Base-by-base conservation (phyloP, 2,329 filamentous ascomycete species). In the Diaporthe nobilis region DNA sequence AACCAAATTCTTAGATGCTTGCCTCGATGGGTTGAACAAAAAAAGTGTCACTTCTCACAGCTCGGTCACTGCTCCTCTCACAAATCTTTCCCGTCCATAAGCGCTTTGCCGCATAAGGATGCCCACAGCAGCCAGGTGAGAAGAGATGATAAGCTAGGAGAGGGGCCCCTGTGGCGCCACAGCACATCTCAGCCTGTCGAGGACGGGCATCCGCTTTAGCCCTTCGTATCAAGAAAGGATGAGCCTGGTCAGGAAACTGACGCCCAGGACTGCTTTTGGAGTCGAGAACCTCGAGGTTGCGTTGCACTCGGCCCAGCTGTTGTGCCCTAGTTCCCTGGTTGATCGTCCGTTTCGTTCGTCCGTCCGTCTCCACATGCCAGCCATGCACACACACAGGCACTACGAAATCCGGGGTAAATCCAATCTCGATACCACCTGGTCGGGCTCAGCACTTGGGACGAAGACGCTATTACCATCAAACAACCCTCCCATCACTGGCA, bases 151-250 rank as follows among this genome's bases (percentile, higher is more conserved):
- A 68, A 68, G 65, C 47, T 53, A 68, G 47, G 22, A 15, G 44
- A 51, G 34, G 65, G 65, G 34, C 8, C 31, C 22, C 47, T 20
- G 31, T 70, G 65, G 49, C 49, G 65, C 49, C 49, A 55, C 65
- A 70, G 34, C 65, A 42, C 28, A 70, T 70, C 65, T 70, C 65
- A 70, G 65, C 65, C 65, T 70, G 65, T 70, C n/a, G 65, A 68
- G 31, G n/a, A 20, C 15, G 42, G 34, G 17, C 42, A 20, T n/a
- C 61, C 17, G 28, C 57, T 39, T 12, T 65, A 49, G 42, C 17
- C 25, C 47, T 68, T 53, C 47, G 65, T 68, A 68, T 68, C 65
- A 68, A 25, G 22, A 34, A 70, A 55, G 65, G 65, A 70, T 70
- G 31, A 20, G 65, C 63, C 44, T 51, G 61, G 37, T 61, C 37